Evolutionary conservation across 768 basidiomycete genomes (phyloP), one percentile per base, ranked within the genome.

Genomic region (Heimioporus sp.): DNA sequence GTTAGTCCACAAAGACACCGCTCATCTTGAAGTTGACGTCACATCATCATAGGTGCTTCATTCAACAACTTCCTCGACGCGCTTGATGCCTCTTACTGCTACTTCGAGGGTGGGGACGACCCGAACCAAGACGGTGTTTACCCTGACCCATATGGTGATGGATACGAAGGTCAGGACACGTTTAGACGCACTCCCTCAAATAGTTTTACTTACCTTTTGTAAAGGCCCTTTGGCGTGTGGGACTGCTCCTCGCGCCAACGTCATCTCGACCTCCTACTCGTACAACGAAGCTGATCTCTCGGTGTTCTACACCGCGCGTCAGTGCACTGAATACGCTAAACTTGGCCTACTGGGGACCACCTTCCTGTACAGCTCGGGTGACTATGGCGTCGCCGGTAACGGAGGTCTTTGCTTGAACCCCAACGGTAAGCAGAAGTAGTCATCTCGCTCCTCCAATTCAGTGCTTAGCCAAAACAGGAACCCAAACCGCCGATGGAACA

Each of bases 261-360:
- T 78, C 20, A 67, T 77, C 43, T 75, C 76, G 13, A 73, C 70
- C 3, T 77, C 75, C 2, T 77, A 78, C 58, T 36, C 52, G 2
- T 66, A 70, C 48, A 62, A 72, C 46, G 77, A 78, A 53, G 67
- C 57, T 24, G 66, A 68, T 30, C 56, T 69, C 43, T 65, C 69
- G 1, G 63, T 68, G 0, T 63, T 67, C 43, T 77, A 75, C 53
- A 64, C 72, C 20, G 58, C 56, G 35, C 72, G 76, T 32, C 75
- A 77, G 48, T 78, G 76, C 57, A 54, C 64, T 5, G 78, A 79
- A 55, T 79, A 77, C 51, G 77, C 65, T 31, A 79, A 79, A 54
- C 64, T 75, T 12, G 75, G 75, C 24, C 54, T 76, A 20, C 60
- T 75, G 61, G 75, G 76, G 44, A 41, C 62, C n/a, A 73, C 77